Evolutionary conservation across 1,284 basidiomycete species (phyloP).

Genomic region (Neotropicomus parvogracilis): DNA sequence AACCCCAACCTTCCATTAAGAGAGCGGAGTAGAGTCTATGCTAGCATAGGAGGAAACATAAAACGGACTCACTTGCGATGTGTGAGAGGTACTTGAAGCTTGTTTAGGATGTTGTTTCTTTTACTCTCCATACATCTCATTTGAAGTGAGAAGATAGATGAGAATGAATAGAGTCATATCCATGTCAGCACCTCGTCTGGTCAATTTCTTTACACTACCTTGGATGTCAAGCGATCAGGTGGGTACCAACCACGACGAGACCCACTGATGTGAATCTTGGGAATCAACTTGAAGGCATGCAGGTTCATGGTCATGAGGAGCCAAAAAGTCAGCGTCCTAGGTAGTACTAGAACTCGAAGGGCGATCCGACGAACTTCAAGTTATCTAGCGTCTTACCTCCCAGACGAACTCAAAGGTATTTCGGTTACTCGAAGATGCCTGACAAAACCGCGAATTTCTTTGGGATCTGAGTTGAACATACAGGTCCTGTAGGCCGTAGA

Average conservation of each 20-base stretch:
- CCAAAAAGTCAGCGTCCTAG: constrained; percentile 30
- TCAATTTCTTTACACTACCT: constrained; percentile 25
- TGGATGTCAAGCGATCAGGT: neutral
- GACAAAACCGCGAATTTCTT: constrained; percentile 15
- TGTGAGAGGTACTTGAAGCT: constrained; percentile 37
- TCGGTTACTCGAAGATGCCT: constrained; percentile 20
- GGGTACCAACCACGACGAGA: neutral
- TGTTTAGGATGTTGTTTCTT: constrained; percentile 52
- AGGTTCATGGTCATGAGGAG: constrained; percentile 28
- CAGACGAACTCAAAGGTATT: constrained; percentile 27
- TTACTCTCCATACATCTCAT: constrained; percentile 61
- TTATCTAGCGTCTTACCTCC: constrained; percentile 20
- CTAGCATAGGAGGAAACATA: neutral
- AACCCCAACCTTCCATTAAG: constrained; percentile 58
- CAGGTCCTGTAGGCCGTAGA: neutral
- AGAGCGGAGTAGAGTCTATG: neutral
- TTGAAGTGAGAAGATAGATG: constrained; percentile 7
- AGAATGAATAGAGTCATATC: constrained; percentile 15
- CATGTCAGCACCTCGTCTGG: constrained; percentile 22
- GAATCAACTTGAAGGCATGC: constrained; percentile 26
- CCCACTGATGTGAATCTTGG: constrained; percentile 29
- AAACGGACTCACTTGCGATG: constrained; percentile 42
- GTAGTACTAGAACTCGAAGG: too few relatives aligned
- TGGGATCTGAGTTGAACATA: neutral
- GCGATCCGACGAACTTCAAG: neutral